These are phyloP conservation scores for Xylaria sp. DNA, from an alignment of 2,329 filamentous ascomycete species.

Conservation along the genomic window DNA sequence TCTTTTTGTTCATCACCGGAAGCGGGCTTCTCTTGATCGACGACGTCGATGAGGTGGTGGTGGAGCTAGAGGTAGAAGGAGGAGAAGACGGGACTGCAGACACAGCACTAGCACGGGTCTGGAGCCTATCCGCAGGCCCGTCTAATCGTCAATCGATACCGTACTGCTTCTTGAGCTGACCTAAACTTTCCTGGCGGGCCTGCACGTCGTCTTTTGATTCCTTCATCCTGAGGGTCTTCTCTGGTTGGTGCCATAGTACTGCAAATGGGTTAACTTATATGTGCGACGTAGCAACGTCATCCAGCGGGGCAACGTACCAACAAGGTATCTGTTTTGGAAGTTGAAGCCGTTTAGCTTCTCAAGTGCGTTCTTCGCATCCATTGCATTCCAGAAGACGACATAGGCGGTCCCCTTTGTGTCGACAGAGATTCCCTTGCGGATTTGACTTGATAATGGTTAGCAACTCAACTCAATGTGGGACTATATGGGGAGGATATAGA, in stretches of 20 bases:
- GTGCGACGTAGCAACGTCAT: conserved; percentile 12
- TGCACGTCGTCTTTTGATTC: conserved; percentile 95
- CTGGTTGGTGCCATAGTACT: conserved; percentile 74
- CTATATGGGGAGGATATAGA: neutral
- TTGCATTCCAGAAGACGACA: conserved; percentile 99
- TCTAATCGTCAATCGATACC: conserved; percentile 96
- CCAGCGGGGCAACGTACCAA: conserved; percentile 72
- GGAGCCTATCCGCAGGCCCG: conserved; percentile 69
- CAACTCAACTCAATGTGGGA: conserved; percentile 22
- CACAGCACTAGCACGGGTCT: conserved; percentile 57
- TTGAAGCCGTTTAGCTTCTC: conserved; percentile 99
- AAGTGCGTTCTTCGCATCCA: conserved; percentile 98
- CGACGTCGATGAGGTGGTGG: conserved; percentile 42
- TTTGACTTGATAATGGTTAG: conserved; percentile 73
- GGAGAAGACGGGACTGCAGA: conserved; percentile 72
- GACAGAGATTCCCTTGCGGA: conserved; percentile 96
- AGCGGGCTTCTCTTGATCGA: conserved; percentile 46
- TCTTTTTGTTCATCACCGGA: conserved; percentile 45
- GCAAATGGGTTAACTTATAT: conserved; percentile 25
- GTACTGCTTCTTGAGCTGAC: conserved; percentile 96
- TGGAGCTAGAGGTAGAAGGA: conserved; percentile 47
- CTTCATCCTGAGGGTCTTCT: conserved; percentile 82
- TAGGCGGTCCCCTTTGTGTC: conserved; percentile 99
- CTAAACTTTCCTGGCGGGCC: conserved; percentile 94
- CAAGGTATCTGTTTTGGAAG: conserved; percentile 99